Conservation (phyloP, 108 stramenopile genomes). For the Epithemia pelagica region DNA sequence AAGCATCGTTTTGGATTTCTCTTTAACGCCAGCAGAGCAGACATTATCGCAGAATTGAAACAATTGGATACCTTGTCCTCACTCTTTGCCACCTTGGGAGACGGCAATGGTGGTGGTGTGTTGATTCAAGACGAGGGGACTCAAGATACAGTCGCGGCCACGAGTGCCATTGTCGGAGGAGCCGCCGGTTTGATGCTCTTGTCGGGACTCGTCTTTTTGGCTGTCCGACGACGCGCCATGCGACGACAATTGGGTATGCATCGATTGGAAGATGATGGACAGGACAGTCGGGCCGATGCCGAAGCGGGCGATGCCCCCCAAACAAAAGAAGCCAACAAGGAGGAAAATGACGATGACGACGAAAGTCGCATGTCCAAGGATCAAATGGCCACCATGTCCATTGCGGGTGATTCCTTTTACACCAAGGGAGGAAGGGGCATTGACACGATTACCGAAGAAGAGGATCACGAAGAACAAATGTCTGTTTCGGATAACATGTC, state of each 20-base stretch:
- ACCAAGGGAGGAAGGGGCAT: neutral
- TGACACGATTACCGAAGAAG: neutral
- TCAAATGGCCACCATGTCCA: neutral
- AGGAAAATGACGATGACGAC: neutral
- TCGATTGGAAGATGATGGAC: neutral
- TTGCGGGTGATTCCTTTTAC: neutral
- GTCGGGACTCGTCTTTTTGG: neutral
- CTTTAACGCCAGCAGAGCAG: no score
- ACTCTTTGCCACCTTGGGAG: no score
- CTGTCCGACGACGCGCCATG: neutral
- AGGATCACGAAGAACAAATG: neutral
- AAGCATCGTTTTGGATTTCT: no score
- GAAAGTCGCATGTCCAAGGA: neutral
- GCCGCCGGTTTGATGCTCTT: neutral
- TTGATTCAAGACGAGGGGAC: no score
- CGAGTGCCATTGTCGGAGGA: neutral
- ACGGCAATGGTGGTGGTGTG: no score
- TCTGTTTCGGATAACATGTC: neutral
- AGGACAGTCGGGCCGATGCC: neutral
- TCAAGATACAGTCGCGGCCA: neutral
- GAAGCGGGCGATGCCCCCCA: neutral
- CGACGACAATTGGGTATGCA: neutral
- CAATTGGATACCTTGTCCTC: no score
- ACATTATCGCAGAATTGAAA: no score
- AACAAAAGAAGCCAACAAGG: neutral